Evolutionary conservation across 2,329 filamentous ascomycete species (phyloP).

Genomic region (Fusarium xyrophilum): DNA sequence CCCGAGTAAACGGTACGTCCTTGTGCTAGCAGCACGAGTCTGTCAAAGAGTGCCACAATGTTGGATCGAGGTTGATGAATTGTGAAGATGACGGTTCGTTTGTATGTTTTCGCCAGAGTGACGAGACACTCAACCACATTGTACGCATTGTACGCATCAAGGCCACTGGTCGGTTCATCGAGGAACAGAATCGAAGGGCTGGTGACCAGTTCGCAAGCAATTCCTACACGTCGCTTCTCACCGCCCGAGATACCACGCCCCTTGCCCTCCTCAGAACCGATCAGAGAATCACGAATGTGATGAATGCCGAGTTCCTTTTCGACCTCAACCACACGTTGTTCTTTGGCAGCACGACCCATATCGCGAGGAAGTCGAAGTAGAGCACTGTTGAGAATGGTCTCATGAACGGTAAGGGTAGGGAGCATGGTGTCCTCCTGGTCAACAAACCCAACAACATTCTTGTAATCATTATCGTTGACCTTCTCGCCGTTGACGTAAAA

Average conservation of each 20-base stretch:
- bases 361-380: conserved; percentile 88
- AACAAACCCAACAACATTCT: conserved; percentile 92
- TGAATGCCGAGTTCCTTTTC: conserved; percentile 95
- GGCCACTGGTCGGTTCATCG: conserved; percentile 93
- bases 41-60: conserved; percentile 95
- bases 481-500: conserved; percentile 96
- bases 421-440: conserved; percentile 99
- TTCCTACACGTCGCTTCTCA: conserved; percentile 94
- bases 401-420: conserved; percentile 93
- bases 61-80: conserved; percentile 98
- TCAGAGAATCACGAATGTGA: conserved; percentile 91
- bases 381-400: conserved; percentile 95
- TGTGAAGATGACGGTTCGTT: conserved; percentile 96
- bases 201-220: conserved; percentile 96
- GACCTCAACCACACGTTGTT: conserved; percentile 89
- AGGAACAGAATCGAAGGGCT: conserved; percentile 97
- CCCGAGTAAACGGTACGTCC: conserved; percentile 94
- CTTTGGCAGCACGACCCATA: conserved; percentile 87
- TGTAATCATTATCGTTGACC: conserved; percentile 83
- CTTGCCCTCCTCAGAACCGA: conserved; percentile 93
- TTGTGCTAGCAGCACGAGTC: conserved; percentile 87
- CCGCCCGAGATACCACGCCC: conserved; percentile 96
- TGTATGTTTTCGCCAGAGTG: conserved; percentile 92
- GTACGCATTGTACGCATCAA: conserved; percentile 97
- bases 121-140: conserved; percentile 97